Base-by-base conservation (phyloP, 441 rosid genomes). In the Mallotus repandus region DNA sequence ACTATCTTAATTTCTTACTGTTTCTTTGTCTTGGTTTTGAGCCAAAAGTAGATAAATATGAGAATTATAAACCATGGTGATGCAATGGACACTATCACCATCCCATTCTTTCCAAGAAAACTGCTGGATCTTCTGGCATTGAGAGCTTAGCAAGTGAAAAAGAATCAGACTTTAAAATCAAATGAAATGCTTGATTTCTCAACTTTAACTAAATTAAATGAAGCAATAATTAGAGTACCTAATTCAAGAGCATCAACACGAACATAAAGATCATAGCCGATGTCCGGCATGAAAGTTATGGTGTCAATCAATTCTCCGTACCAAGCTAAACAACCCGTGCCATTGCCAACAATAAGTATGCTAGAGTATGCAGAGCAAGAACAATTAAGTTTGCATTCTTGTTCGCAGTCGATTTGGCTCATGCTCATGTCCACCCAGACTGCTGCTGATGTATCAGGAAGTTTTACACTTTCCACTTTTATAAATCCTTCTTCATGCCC, bases 401-500 rank as follows among this genome's bases (percentile, higher is more conserved):
- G 5, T 52, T 72, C 62, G 49, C 82, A 80, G 22, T 72, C 68
- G 0, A 15, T 7, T n/a, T n/a, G n/a, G n/a, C 29, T 25, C 2
- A 25, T 25, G 29, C 29, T 25, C 2, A 25, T 25, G 29, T 25
- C 29, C 29, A 25, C 29, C 29, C 2, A 25, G 2, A 25, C 1
- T 25, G 29, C 2, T 25, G 29, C 2, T 25, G 29, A 25, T 25
- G 29, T 25, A 25, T 25, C 29, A 25, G 2, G 29, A 25, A 25
- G 29, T 25, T 25, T 25, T 25, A 25, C 29, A 25, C 29, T 25
- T 25, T 25, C 29, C 29, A 75, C 72, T 43, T 66, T 76, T 22
- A 80, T 49, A 70, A 80, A 75, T 46, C 80, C 77, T 46, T 82
- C 83, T 25, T 66, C 69, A 25, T 16, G 41, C 10, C 25, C 29